A percentile compares a stretch with the other conserved stretches of the same genome.
These are phyloP conservation scores for Pachyrhizus erosus DNA, from an alignment of 306 rosid species.

Conservation along the genomic window DNA sequence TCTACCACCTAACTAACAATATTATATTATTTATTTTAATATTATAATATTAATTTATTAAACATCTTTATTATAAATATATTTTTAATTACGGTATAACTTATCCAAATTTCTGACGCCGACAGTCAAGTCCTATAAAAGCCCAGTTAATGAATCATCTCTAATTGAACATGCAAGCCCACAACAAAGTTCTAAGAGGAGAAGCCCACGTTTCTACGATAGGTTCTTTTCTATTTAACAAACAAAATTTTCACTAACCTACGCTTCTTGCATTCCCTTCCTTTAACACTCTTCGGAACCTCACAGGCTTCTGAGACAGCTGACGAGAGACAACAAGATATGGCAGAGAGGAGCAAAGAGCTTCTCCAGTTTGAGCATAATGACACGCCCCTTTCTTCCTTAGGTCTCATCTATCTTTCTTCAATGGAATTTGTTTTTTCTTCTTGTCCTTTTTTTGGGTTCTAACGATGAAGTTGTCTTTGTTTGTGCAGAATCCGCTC, in stretches of 20 bases:
- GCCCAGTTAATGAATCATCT: not conserved
- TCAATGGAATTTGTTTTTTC: not conserved
- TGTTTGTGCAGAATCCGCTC: conserved; percentile 56
- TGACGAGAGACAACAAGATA: not conserved
- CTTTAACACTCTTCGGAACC: not conserved
- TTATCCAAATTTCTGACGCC: not conserved
- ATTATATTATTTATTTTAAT: no score
- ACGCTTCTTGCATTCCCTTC: not conserved
- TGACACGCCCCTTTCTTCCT: conserved; percentile 50
- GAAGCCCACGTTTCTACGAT: not conserved
- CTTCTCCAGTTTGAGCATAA: conserved; percentile 72
- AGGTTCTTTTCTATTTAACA: not conserved
- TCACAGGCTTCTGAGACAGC: not conserved
- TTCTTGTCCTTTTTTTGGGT: not conserved
- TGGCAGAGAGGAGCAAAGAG: conserved; percentile 77
- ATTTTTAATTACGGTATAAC: no score
- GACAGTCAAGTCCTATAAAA: not conserved
- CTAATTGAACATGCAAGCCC: not conserved
- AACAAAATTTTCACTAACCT: not conserved
- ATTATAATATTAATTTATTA: no score
- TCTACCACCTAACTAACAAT: no score
- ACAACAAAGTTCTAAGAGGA: not conserved
- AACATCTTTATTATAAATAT: no score
- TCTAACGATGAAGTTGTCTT: not conserved
- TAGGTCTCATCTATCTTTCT: conserved; percentile 53